Conservation (phyloP, 2,329 filamentous ascomycete species). For the Aspergillus novoparasiticus region DNA sequence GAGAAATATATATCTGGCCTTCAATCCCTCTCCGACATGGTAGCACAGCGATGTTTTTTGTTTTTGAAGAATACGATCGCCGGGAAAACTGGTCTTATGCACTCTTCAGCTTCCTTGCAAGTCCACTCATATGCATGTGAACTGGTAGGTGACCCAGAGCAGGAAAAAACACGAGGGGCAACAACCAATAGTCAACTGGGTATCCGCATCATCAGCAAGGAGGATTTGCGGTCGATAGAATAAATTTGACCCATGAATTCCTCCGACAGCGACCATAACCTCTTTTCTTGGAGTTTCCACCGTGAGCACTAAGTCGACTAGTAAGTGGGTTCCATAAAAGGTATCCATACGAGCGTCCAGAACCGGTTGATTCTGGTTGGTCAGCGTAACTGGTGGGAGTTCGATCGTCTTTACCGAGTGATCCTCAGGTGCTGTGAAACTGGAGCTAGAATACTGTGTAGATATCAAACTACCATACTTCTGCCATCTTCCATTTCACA, state of each 20-base stretch:
- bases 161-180: neutral
- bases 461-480: neutral
- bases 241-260: neutral
- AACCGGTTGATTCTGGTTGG: neutral
- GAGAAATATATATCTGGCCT: neutral
- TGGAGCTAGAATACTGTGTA: neutral
- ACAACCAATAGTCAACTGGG: neutral
- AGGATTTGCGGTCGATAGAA: neutral
- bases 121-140: neutral
- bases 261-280: neutral
- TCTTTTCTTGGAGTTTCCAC: neutral
- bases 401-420: neutral
- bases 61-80: constrained; percentile 1
- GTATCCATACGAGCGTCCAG: neutral
- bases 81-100: neutral
- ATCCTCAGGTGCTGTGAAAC: neutral
- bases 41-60: neutral
- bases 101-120: neutral
- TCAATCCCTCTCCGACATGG: neutral
- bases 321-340: neutral
- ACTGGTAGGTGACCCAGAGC: neutral
- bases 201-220: neutral
- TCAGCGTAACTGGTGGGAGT: neutral
- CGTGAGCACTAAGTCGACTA: neutral
- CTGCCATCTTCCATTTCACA: neutral